phyloP scores from a whole-genome alignment of 75 land plant genomes.

The Isoetes taiwanensis region DNA sequence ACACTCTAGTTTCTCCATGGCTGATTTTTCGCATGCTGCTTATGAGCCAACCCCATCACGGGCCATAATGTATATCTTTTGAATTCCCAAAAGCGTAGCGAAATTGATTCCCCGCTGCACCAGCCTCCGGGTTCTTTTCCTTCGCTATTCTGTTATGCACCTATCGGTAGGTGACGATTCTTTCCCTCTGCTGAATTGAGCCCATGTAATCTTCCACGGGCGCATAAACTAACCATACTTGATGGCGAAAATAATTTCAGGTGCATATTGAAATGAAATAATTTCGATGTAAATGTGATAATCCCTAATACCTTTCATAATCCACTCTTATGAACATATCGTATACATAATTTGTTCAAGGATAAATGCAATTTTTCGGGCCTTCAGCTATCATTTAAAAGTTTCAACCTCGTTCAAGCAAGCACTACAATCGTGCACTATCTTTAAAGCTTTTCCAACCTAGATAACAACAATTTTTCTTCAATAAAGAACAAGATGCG shows the following conservation, averaged over 20 bases:
- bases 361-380: constrained; percentile 94
- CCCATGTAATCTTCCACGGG: constrained; percentile 92
- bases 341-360: constrained; percentile 73
- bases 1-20: background rate
- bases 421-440: background rate
- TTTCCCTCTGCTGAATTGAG: constrained; percentile 85
- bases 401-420: constrained; percentile 67
- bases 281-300: too few relatives aligned
- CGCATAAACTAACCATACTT: constrained; percentile 77
- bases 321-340: background rate
- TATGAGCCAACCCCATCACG: constrained; percentile 61
- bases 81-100: constrained; percentile 72
- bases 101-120: constrained; percentile 67
- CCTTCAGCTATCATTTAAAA: constrained; percentile 97
- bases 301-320: too few relatives aligned
- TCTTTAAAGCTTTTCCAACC: background rate
- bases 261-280: too few relatives aligned
- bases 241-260: too few relatives aligned
- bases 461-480: background rate
- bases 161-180: constrained; percentile 69
- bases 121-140: constrained; percentile 90
- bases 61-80: constrained; percentile 78
- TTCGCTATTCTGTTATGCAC: constrained; percentile 71
- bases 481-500: background rate
- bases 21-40: background rate